phyloP scores from a whole-genome alignment of 176 grass and related monocot species.

The Zea mays region DNA sequence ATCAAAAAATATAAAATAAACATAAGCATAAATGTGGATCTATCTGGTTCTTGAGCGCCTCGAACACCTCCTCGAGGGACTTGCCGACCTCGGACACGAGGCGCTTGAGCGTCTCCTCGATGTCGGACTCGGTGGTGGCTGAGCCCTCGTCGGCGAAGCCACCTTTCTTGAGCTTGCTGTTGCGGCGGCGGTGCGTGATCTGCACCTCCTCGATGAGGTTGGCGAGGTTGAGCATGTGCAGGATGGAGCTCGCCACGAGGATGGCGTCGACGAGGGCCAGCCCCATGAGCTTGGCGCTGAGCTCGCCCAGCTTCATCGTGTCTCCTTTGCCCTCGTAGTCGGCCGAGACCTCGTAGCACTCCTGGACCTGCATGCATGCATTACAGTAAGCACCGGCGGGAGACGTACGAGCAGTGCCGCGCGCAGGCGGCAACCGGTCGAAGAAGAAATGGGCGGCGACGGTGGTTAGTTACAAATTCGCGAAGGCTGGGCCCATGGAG shows the following conservation, averaged over 20 bases:
- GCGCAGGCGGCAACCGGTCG: too few relatives aligned
- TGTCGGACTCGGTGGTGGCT: conserved; percentile 78
- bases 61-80: conserved; percentile 64
- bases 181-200: conserved; percentile 63
- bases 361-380: conserved; percentile 59
- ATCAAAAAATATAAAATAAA: too few relatives aligned
- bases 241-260: conserved; percentile 68
- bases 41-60: conserved; percentile 84
- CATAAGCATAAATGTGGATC: too few relatives aligned
- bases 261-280: conserved; percentile 63
- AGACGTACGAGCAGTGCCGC: background rate
- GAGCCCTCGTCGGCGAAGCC: conserved; percentile 67
- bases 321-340: conserved; percentile 55
- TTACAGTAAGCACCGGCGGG: too few relatives aligned
- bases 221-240: conserved; percentile 89
- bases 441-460: too few relatives aligned
- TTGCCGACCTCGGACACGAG: conserved; percentile 59
- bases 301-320: conserved; percentile 49
- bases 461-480: conserved; percentile 35
- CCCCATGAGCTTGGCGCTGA: conserved; percentile 53
- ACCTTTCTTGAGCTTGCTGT: conserved; percentile 67
- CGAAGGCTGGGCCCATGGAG: conserved; percentile 55
- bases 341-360: conserved; percentile 72
- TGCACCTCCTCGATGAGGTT: conserved; percentile 89
- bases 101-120: conserved; percentile 74